A percentile compares a stretch with the other conserved stretches of the same genome.
Conservation (phyloP, 306 rosid genomes). For the Herpetospermum pedunculosum region DNA sequence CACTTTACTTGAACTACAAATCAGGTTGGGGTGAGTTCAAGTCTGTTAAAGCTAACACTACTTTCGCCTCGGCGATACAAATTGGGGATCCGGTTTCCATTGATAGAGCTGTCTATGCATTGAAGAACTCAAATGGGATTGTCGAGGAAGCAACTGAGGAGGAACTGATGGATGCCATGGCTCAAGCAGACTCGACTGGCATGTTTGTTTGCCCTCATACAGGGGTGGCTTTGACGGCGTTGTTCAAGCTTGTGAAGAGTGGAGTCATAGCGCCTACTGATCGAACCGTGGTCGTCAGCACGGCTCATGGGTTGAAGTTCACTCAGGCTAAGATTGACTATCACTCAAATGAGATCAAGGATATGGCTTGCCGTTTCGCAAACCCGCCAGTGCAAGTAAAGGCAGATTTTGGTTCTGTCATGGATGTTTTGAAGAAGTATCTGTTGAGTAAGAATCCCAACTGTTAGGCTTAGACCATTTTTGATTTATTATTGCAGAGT, state of each 20-base stretch:
- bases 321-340: conserved; percentile 73
- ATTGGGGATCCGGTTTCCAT: conserved; percentile 88
- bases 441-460: conserved; percentile 60
- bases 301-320: conserved; percentile 87
- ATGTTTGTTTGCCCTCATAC: conserved; percentile 90
- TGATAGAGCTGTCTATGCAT: conserved; percentile 68
- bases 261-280: conserved; percentile 58
- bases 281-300: conserved; percentile 76
- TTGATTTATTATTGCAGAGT: background rate
- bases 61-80: conserved; percentile 76
- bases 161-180: conserved; percentile 78
- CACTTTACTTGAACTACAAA: conserved; percentile 50
- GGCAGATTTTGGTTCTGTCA: conserved; percentile 77
- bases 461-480: conserved; percentile 28
- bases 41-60: conserved; percentile 41
- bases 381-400: conserved; percentile 67
- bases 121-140: conserved; percentile 57
- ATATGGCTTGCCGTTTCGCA: conserved; percentile 62
- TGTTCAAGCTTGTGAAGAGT: conserved; percentile 53
- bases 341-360: conserved; percentile 61
- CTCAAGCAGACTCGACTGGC: conserved; percentile 76
- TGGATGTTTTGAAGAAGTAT: conserved; percentile 80
- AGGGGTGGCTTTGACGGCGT: conserved; percentile 82
- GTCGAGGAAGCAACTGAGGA: conserved; percentile 93
- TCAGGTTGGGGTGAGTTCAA: conserved; percentile 67